phyloP scores from a whole-genome alignment of 1,139 yeast genomes.

The Groenewaldozyma sp. region DNA sequence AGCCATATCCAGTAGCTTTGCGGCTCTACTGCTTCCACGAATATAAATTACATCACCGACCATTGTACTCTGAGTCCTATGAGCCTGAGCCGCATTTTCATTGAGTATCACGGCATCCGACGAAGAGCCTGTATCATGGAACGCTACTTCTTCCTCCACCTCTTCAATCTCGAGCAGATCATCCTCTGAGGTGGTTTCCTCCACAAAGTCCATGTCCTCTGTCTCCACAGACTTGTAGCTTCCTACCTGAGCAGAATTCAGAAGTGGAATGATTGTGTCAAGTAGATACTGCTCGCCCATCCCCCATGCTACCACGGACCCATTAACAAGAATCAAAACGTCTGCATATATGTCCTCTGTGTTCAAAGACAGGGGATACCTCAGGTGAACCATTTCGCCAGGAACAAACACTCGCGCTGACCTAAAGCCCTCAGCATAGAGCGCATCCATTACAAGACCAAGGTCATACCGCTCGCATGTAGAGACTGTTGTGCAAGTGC shows the following conservation, averaged over 20 bases:
- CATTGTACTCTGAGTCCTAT: slow-evolving; percentile 29
- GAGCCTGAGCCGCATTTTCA: slow-evolving; percentile 3
- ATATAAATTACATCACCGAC: slow-evolving; percentile 64
- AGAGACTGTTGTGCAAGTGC: slow-evolving; percentile 55
- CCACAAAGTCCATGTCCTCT: slow-evolving; percentile 84
- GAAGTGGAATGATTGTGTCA: slow-evolving; percentile 37
- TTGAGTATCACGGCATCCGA: slow-evolving; percentile 18
- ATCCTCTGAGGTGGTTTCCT: slow-evolving; percentile 25
- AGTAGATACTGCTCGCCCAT: slow-evolving; percentile 42
- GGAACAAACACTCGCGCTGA: slow-evolving; percentile 46
- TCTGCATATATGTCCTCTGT: slow-evolving; percentile 30
- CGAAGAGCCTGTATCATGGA: slow-evolving; percentile 17
- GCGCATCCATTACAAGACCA: slow-evolving; percentile 30
- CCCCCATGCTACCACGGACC: slow-evolving; percentile 80
- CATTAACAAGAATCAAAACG: slow-evolving; percentile 57
- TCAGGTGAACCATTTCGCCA: slow-evolving; percentile 53
- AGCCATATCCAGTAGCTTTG: slow-evolving; percentile 62
- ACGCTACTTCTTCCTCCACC: slow-evolving; percentile 6
- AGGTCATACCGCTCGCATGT: slow-evolving; percentile 63
- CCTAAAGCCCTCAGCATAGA: slow-evolving; percentile 32
- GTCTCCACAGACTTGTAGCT: slow-evolving; percentile 51
- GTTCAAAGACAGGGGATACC: slow-evolving; percentile 32
- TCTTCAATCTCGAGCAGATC: slow-evolving; percentile 3
- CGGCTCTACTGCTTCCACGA: slow-evolving; percentile 39
- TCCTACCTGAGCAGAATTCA: slow-evolving; percentile 40